Base-by-base conservation (phyloP, 1,284 basidiomycete species). In the Ceratobasidium sp. region DNA sequence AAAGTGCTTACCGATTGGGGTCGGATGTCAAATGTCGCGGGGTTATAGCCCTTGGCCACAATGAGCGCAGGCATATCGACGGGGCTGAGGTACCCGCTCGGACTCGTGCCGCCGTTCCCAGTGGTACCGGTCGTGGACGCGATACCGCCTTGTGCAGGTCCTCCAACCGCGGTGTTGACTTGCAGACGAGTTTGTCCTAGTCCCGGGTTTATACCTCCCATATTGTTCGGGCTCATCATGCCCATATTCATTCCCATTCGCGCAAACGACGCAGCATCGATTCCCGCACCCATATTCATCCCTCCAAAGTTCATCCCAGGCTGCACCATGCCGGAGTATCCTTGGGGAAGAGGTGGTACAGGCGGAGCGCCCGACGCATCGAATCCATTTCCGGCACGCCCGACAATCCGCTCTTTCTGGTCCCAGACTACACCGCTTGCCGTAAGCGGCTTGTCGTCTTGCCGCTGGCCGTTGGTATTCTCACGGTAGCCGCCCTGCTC, bases 1-100 rank as follows among this genome's bases (percentile, higher is more conserved):
- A 67, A 41, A 65, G 38, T 44, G 87, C 92, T 82, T 80, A 94
- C 94, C 83, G 91, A 93, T 59, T 88, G 84, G 7, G 96, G 96
- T 69, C 92, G 89, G 77, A 90, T 91, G 81, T 97, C 94, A 81
- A 97, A 98, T 55, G 90, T 90, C 16, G 90, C 87, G 6, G 96
- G 96, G 82, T 98, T 98, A 83, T 98, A 96, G 12, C 96, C 96
- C 84, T 97, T 97, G 62, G 89, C 89, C 16, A 93, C 91, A 80
- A 96, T 93, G 75, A 98, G 87, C 64, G 93, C 90, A 30, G 94
- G 93, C n/a, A 97, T 91, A 82, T 97, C 96, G 78, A 96, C 88
- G 1, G 93, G 91, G 4, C 92, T 89, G 73, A 90, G 81, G 82
- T 90, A 88, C 86, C 75, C 68, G 55, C 78, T 55, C 18, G 71